Conservation (phyloP, 768 basidiomycete species). For the Daedaleopsis sinensis region DNA sequence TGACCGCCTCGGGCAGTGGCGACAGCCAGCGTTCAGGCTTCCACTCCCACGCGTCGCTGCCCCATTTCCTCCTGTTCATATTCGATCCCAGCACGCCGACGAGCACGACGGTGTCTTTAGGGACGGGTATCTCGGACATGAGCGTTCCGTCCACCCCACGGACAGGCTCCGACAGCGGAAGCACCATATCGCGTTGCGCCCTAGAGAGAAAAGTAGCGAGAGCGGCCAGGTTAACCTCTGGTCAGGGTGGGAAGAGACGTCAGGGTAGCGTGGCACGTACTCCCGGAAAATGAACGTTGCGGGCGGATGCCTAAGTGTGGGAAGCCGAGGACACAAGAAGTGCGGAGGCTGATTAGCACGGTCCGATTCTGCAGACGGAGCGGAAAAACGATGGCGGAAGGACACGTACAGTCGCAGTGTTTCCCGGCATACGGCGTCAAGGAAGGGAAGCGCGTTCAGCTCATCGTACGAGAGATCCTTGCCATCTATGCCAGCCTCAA, state of each 20-base stretch:
- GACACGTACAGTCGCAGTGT: slow-evolving; percentile 32
- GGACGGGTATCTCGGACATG: slow-evolving; percentile 33
- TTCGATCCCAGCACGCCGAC: slow-evolving; percentile 47
- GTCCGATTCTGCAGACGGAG: neutral
- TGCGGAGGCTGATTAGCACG: neutral
- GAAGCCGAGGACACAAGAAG: neutral
- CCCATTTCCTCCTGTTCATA: slow-evolving; percentile 45
- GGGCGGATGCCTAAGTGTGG: slow-evolving; percentile 18
- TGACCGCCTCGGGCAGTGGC: slow-evolving; percentile 21
- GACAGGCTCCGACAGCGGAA: slow-evolving; percentile 25
- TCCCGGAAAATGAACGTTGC: slow-evolving; percentile 25
- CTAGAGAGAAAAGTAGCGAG: slow-evolving; percentile 18
- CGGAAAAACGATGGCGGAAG: neutral
- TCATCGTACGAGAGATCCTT: slow-evolving; percentile 35
- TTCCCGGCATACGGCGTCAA: slow-evolving; percentile 41
- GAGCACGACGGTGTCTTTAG: slow-evolving; percentile 42
- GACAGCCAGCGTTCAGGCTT: slow-evolving; percentile 47
- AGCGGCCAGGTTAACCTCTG: slow-evolving; percentile 30
- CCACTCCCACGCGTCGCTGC: slow-evolving; percentile 45
- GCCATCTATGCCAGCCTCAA: slow-evolving; percentile 12
- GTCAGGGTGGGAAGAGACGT: slow-evolving; percentile 25
- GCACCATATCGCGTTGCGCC: slow-evolving; percentile 49
- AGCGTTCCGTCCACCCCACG: slow-evolving; percentile 22
- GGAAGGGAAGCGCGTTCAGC: slow-evolving; percentile 39
- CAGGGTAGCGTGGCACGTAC: slow-evolving; percentile 11